Base-by-base conservation (phyloP, 2,329 filamentous ascomycete species). In the Cladosporium oxysporum region DNA sequence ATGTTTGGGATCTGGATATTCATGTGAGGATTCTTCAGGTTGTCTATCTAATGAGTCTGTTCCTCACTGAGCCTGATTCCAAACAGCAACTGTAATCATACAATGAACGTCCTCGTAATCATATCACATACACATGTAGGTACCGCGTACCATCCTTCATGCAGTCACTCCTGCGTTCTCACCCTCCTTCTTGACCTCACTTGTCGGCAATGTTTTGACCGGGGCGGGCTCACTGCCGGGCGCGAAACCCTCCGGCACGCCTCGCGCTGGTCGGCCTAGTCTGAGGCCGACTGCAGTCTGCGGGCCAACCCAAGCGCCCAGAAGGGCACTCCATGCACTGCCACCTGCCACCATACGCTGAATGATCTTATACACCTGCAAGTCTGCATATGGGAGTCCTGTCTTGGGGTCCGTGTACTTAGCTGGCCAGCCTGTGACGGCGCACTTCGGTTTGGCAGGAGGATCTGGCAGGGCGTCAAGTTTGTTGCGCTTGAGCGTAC, bases 381-480 rank as follows among this genome's bases (percentile, higher is more conserved):
- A 82, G 75, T 94, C 94, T 69, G 87, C 85, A 78, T 94, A 99
- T 0, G 89, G 87, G 18, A 98, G 83, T 0, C 91, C 91, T 0
- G 94, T 98, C 71, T 87, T 85, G 0, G 93, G 92, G 76, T 99
- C 95, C 28, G 89, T 87, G 78, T 96, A 98, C 64, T 88, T 88
- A 14, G 94, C 95, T 62, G 86, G 73, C 90, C 90, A 73, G 3
- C 64, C 63, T 2, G 73, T 97, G 75, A 98, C 93, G 58, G 89
- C 90, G 77, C 95, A 99, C 35, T 89, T 72, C 29, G 76, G 73
- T 23, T 77, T 77, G 1, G 72, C 69, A 2, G 77, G 77, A 16
- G 67, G 73, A 26, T 64, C 71, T 44, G 68, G 77, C 65, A 69
- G 72, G 67, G 67, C 70, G 82, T 53, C 84, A 49, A 68, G 60